A percentile compares a stretch with the other conserved stretches of the same genome.
Evolutionary conservation across 192 early-diverging fungal species (phyloP).

Genomic region (Coemansia sp.): DNA sequence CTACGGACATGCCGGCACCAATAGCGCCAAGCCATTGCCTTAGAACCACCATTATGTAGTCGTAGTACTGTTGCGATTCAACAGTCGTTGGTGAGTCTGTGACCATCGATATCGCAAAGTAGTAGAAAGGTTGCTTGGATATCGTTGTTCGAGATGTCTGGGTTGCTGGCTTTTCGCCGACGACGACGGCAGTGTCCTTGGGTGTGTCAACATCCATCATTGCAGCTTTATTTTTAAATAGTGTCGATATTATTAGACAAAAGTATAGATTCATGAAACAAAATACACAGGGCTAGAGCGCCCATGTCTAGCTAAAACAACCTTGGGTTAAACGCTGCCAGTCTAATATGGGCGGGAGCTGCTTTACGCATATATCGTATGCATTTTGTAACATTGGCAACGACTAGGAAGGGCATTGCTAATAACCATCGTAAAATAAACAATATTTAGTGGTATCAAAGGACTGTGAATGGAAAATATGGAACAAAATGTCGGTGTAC

Average conservation of each 20-base stretch:
- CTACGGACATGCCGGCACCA: constrained; percentile 35
- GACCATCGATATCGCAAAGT: constrained; percentile 31
- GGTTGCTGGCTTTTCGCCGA: not conserved
- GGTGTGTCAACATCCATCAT: constrained; percentile 23
- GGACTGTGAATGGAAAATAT: too few relatives aligned
- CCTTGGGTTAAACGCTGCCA: not conserved
- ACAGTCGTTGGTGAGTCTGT: constrained; percentile 2
- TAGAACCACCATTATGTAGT: constrained; percentile 24
- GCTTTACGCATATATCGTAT: too few relatives aligned
- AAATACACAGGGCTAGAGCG: not conserved
- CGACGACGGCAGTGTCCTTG: too few relatives aligned
- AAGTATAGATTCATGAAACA: too few relatives aligned
- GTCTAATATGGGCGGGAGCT: constrained; percentile 2
- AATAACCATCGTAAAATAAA: too few relatives aligned
- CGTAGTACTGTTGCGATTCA: constrained; percentile 22
- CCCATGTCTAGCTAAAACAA: too few relatives aligned
- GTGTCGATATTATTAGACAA: too few relatives aligned
- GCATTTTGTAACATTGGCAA: too few relatives aligned
- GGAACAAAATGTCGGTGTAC: too few relatives aligned
- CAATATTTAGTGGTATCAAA: too few relatives aligned
- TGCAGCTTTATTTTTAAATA: too few relatives aligned
- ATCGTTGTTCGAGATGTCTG: constrained; percentile 39
- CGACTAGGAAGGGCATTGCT: too few relatives aligned
- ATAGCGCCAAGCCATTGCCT: constrained; percentile 41
- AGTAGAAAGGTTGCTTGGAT: constrained; percentile 48